Base-by-base conservation (phyloP, 352 stramenopile species). In the Phytophthora pisi region DNA sequence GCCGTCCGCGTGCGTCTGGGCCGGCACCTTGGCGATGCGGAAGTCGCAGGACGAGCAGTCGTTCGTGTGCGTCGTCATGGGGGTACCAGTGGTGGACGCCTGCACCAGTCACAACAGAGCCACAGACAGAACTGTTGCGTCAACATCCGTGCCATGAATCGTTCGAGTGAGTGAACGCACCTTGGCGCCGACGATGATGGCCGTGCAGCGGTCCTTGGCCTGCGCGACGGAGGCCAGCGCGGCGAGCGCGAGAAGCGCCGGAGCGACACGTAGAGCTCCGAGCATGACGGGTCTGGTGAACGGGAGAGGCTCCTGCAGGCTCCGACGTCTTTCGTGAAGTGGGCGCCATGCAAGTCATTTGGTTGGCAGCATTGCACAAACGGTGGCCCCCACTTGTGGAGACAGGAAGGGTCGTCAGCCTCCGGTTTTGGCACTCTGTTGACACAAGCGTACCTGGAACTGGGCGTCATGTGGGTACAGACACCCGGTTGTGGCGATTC, bases 31-130 rank as follows among this genome's bases (percentile, higher is more conserved):
- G 60, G 69, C 83, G 64, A 94, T 79, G 40, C 88, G 88, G 61
- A 93, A 95, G 69, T 95, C 88, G 59, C 88, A 93, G 24, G 74
- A 90, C 58, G 77, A 92, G 63, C 88, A 94, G 69, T 95, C 88
- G 64, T 88, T 92, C 45, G 88, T 90, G 68, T 95, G 88, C 16
- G 88, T 93, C 42, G 85, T 92, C 82, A 95, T 94, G 30, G 88
- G 81, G 15, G 86, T 69, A 2, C 72, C 72, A 15, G 79, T 93
- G 4, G 78, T 82, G 2, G 84, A 91, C 20, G 82, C 81, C 84
- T 91, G 38, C 9, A 64, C 51, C 46, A 51, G 47, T 20, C 62
- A 38, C 11, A 53, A 15, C 11, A 53, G 13, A 40, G 34, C 34
- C 34, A 40, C 34, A 40, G 31, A 38, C 26, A 30, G 26, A 30